Evolutionary conservation across 176 grass and related monocot species (phyloP).

Genomic region (Oryza glaberrima): DNA sequence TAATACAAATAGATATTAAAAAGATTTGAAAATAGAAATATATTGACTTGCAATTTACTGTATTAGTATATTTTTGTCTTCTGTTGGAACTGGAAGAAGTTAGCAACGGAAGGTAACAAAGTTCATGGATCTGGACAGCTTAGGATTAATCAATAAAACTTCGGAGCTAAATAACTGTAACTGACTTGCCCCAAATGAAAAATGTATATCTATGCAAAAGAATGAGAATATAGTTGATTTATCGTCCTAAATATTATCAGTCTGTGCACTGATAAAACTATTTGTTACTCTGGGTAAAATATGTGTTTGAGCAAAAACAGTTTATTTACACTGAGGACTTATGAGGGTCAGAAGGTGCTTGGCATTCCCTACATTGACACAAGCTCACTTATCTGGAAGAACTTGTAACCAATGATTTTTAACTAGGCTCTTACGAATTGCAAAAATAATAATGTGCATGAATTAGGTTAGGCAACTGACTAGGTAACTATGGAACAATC

Average conservation of each 20-base stretch:
- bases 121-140: background rate
- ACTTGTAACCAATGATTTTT: background rate
- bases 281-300: background rate
- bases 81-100: background rate
- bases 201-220: background rate
- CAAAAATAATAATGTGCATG: background rate
- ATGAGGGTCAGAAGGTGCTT: background rate
- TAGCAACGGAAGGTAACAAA: background rate
- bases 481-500: background rate
- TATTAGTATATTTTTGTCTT: background rate
- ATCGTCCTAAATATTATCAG: background rate
- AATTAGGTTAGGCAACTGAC: background rate
- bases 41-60: too few relatives aligned
- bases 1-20: too few relatives aligned
- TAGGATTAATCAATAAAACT: constrained; percentile 17
- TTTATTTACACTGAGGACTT: background rate
- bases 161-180: background rate
- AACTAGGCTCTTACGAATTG: background rate
- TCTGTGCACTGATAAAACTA: constrained; percentile 5
- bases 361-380: background rate
- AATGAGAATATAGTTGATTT: constrained; percentile 12
- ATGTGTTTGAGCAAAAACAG: background rate
- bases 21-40: too few relatives aligned
- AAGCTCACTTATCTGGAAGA: background rate
- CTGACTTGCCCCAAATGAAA: too few relatives aligned